Evolutionary conservation across 148 eudicot genomes (phyloP), one percentile per base, ranked within the genome.

Genomic region (Agrostemma githago): DNA sequence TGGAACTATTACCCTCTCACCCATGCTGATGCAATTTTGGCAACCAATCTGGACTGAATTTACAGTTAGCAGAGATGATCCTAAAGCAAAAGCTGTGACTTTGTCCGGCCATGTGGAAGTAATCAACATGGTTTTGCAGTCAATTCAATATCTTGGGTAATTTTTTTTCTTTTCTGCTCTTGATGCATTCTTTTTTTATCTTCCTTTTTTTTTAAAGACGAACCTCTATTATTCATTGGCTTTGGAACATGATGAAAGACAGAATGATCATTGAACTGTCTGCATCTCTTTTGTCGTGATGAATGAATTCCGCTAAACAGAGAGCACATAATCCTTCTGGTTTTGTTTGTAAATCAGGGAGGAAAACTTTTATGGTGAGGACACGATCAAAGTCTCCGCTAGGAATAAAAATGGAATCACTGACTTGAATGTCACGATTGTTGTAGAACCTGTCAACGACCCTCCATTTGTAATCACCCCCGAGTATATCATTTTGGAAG

Each of bases 131-230:
- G 97, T 85, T 70, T 88, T 95, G 71, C 89, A 84, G 84, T 87
- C 88, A 21, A 82, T 95, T 78, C 92, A 92, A 79, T 95, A 92
- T 84, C 74, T 87, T 37, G 99, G 99, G 99, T 95, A 72, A 40
- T 62, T 48, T 21, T 20, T 20, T 56, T n/a, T 42, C 16, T 71
- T 20, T n/a, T 8, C 53, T 63, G 39, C 41, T 56, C 20, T 71
- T 20, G 34, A 8, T 19, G 60, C 9, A 17, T 14, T 0, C 2
- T 66, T 21, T n/a, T 44, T 58, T 15, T 57, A 58, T 42, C 62
- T 10, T 48, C 2, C 54, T 6, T 10, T 10, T 48, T 1, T 48
- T 48, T n/a, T n/a, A n/a, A 48, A 48, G 54, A 48, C 0, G 54
- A 48, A 14, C 54, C 54, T 72, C 15, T 57, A 42, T 16, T 41